Evolutionary conservation across 2,329 filamentous ascomycete species (phyloP), one percentile per base, ranked within the genome.

Genomic region (Didymella segeticola): DNA sequence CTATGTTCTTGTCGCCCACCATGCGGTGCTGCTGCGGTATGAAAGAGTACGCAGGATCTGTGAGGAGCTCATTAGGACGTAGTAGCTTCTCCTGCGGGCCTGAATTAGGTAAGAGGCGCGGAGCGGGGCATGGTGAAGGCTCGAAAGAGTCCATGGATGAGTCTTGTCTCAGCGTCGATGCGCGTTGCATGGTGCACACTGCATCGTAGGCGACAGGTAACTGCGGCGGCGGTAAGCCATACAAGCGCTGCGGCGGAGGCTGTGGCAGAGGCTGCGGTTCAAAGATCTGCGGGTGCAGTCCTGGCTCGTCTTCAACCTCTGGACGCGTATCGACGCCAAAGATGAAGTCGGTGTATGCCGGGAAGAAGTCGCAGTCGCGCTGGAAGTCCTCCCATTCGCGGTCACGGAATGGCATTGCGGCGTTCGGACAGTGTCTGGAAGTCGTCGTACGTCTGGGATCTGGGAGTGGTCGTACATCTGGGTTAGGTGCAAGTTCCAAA

Each of bases 331-430:
- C 62, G 8, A 58, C 23, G 25, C 61, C 66, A 9, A 51, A 61
- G 12, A 68, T 31, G 15, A 56, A 67, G 47, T 68, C 63, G 4
- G 42, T 61, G 36, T 62, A 68, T 6, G 66, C 64, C 14, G 64
- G 64, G 29, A 68, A 68, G 29, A 55, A 22, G 9, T 45, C 51
- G 29, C 43, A 56, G 46, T 67, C 64, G 37, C 61, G 63, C 43
- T 57, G 55, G 6, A 52, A 31, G 15, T 66, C 57, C 19, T 67
- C 60, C 56, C 58, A 64, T 2, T 62, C 54, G 20, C 33, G 37
- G 17, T 64, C 49, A n/a, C 15, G 51, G 33, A 58, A 64, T 14
- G 61, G 55, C 64, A 66, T 67, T 27, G n/a, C 30, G 29, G 17
- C 1, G 14, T 12, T 1, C 6, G 12, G n/a, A 25, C 17, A 9